Evolutionary conservation across 306 rosid species (phyloP), one percentile per base, ranked within the genome.

Genomic region (Quercus variabilis): DNA sequence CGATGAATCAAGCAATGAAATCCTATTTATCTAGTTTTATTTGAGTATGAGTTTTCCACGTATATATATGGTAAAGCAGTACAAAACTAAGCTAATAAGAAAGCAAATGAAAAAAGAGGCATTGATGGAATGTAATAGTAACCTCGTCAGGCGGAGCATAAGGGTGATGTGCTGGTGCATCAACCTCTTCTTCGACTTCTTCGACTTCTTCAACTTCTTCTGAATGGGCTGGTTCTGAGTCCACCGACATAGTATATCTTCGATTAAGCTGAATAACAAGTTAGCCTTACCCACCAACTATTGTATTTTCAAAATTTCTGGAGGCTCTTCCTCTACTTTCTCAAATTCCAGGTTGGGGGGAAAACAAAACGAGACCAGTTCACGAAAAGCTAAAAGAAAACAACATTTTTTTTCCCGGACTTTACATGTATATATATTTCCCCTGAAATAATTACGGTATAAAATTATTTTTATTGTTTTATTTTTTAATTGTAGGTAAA

Each of bases 101-200:
- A 26, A 21, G 13, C 51, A 58, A 25, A 28, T 55, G 25, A 64
- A 71, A 74, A 41, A 38, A 72, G 72, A 74, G 78, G 3, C 1
- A 75, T 2, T 30, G 75, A 38, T 73, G 17, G 54, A 49, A 49
- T 78, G 52, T 3, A 38, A 38, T 38, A 38, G 46, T 8, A 52
- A 92, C 93, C 93, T 90, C 93, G n/a, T 90, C 87, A 18, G 85
- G 69, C 3, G 94, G 97, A 76, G 97, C 93, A 71, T 79, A 76
- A 76, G 97, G 97, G 77, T 88, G 85, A 74, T 90, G 97, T 5
- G 92, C 81, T 3, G 86, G 90, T 26, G 81, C 85, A 26, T 67
- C 70, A 11, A 51, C 69, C 31, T 60, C 68, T 62, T 76, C 85
- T 21, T 67, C 70, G 7, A 51, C 69, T 58, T 67, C 67, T 19